A percentile compares a stretch with the other conserved stretches of the same genome.
Evolutionary conservation across 208 protist species (phyloP).

Genomic region (Borovskyia barvae): DNA sequence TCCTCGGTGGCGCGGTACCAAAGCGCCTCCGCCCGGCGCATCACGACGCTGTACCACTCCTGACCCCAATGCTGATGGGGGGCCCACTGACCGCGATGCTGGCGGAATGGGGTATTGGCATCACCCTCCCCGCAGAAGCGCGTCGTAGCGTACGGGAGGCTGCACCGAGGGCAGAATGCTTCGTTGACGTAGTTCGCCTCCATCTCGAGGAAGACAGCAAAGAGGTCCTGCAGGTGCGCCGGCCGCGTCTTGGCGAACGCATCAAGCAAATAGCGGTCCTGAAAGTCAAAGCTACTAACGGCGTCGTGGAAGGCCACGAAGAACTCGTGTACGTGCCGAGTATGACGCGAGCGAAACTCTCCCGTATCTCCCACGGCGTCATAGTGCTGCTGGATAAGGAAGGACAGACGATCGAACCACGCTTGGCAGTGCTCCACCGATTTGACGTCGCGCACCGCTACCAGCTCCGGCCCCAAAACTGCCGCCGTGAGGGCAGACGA

Average conservation of each 20-base stretch:
- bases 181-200: constrained; percentile 85
- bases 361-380: constrained; percentile 87
- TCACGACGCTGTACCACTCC: constrained; percentile 88
- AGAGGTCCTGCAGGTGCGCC: constrained; percentile 69
- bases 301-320: constrained; percentile 89
- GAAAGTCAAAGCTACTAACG: constrained; percentile 82
- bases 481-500: constrained; percentile 55
- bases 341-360: constrained; percentile 71
- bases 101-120: constrained; percentile 71
- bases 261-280: constrained; percentile 70
- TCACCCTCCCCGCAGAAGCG: constrained; percentile 88
- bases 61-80: constrained; percentile 82
- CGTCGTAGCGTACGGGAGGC: constrained; percentile 75
- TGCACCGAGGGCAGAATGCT: constrained; percentile 87
- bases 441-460: constrained; percentile 78
- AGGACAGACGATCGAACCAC: constrained; percentile 79
- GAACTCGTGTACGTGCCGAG: constrained; percentile 85
- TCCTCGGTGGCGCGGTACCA: constrained; percentile 88
- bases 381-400: constrained; percentile 83
- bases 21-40: constrained; percentile 84
- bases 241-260: constrained; percentile 64
- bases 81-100: constrained; percentile 83
- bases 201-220: constrained; percentile 91
- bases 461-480: constrained; percentile 75
- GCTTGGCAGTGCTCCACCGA: constrained; percentile 82